These are phyloP conservation scores for Kwoniella sp. DNA, from an alignment of 768 basidiomycete genomes.

Conservation along the genomic window DNA sequence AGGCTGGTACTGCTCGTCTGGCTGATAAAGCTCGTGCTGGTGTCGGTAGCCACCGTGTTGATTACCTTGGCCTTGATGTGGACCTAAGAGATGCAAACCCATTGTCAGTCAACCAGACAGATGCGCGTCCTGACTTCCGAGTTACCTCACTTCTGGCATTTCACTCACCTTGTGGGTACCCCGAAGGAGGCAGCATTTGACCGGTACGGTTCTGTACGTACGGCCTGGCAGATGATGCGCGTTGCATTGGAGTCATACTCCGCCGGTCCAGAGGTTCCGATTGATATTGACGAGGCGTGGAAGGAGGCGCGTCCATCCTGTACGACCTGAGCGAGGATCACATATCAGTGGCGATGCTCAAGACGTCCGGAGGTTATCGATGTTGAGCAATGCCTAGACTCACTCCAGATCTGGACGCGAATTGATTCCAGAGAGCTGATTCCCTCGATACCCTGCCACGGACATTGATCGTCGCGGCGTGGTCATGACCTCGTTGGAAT, in stretches of 20 bases:
- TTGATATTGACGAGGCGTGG: background rate
- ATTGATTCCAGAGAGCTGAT: background rate
- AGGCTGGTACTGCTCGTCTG: background rate
- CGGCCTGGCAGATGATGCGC: background rate
- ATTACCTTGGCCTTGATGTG: background rate
- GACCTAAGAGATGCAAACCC: too few species aligned
- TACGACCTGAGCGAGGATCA: background rate
- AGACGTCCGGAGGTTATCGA: too few species aligned
- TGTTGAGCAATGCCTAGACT: background rate
- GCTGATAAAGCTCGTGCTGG: background rate
- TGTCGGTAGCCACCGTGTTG: background rate
- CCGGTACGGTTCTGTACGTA: background rate
- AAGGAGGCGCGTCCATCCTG: background rate
- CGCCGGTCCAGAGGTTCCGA: background rate
- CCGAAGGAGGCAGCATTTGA: background rate
- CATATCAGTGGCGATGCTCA: too few species aligned
- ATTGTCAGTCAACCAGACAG: too few species aligned
- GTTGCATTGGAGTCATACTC: background rate
- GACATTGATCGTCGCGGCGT: background rate
- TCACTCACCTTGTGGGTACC: background rate
- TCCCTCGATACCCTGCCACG: background rate
- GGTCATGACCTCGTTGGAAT: background rate
- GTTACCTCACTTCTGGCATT: too few species aligned
- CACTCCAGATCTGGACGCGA: background rate
- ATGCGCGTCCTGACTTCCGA: too few species aligned